A percentile compares a stretch with the other conserved stretches of the same genome.
phyloP scores from a whole-genome alignment of 225 moss, liverwort and hornwort genomes.

The Rhytidiadelphus loreus region DNA sequence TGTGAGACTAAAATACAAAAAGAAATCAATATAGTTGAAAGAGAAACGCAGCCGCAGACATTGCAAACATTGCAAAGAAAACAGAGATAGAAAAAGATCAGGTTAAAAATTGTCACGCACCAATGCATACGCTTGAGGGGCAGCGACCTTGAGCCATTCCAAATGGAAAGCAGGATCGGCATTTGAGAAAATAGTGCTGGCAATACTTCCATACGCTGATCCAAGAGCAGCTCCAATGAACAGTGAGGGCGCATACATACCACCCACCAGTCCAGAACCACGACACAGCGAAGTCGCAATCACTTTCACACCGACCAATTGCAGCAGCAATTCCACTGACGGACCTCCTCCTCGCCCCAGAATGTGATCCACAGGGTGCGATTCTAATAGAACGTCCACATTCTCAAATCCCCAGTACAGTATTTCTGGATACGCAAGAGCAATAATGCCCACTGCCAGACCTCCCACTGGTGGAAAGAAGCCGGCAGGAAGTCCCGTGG shows the following conservation, averaged over 20 bases:
- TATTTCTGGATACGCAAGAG: constrained; percentile 82
- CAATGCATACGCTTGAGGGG: constrained; percentile 96
- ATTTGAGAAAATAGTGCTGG: constrained; percentile 37
- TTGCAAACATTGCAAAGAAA: neutral
- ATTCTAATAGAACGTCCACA: constrained; percentile 80
- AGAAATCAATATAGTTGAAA: neutral
- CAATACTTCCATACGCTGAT: constrained; percentile 91
- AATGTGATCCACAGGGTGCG: constrained; percentile 38
- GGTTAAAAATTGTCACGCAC: constrained; percentile 14
- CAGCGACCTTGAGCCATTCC: constrained; percentile 84
- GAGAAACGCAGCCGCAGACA: neutral
- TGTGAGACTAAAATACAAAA: neutral
- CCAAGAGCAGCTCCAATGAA: constrained; percentile 97
- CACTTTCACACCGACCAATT: constrained; percentile 82
- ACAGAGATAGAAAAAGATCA: neutral
- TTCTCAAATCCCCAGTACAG: constrained; percentile 99
- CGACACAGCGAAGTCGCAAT: constrained; percentile 88
- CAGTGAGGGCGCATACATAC: constrained; percentile 90
- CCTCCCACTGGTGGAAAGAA: constrained; percentile 86
- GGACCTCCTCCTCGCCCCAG: constrained; percentile 42
- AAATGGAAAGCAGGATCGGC: constrained; percentile 77
- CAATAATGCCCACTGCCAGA: constrained; percentile 75
- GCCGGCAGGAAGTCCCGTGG: constrained; percentile 60
- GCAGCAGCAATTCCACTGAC: constrained; percentile 61
- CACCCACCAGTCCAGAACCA: constrained; percentile 94